Base-by-base conservation (phyloP, 805 yeast species). In the Zygoascus flipseniorum region DNA sequence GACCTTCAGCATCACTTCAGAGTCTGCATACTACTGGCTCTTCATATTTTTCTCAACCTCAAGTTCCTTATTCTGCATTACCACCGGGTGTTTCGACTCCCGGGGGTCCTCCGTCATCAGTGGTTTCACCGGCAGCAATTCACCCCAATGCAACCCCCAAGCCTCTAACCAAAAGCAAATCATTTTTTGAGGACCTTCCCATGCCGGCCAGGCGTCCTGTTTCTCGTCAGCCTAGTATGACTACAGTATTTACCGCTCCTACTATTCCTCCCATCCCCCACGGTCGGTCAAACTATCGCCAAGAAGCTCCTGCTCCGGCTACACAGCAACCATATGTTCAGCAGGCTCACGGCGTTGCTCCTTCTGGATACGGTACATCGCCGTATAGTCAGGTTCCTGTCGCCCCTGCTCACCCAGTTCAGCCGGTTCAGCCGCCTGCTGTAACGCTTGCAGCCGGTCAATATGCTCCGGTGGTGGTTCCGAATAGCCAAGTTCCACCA, bases 171-270 rank as follows among this genome's bases (percentile, higher is more conserved):
- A 54, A 65, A 10, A 66, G 62, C 55, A 74, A 77, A 61, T 67
- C 79, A 9, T 80, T 83, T 61, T 82, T 80, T 61, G 83, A 79
- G 52, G 88, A 82, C 52, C 63, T 80, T 41, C 86, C 86, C 3
- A 31, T 60, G 2, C 68, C 70, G 9, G 66, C 64, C 13, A 44
- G 31, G 56, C 59, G 19, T 63, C 59, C 54, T 11, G 39, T 54
- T 8, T 20, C 56, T 5, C 44, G 58, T 11, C 50, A 56, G 48
- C 28, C 57, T 13, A 58, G 60, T 44, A 44, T 44, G 44, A 14
- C 26, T 20, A 41, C 32, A 20, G 14, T 39, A 4, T 47, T 18
- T 23, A 23, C 26, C 3, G 23, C 43, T 16, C 48, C 32, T 10
- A 31, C 31, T 45, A 20, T 8, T 45, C 37, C 32, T 45, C 13